These are phyloP conservation scores for Lotmaria passim DNA, from an alignment of 208 protist genomes.

Conservation along the genomic window DNA sequence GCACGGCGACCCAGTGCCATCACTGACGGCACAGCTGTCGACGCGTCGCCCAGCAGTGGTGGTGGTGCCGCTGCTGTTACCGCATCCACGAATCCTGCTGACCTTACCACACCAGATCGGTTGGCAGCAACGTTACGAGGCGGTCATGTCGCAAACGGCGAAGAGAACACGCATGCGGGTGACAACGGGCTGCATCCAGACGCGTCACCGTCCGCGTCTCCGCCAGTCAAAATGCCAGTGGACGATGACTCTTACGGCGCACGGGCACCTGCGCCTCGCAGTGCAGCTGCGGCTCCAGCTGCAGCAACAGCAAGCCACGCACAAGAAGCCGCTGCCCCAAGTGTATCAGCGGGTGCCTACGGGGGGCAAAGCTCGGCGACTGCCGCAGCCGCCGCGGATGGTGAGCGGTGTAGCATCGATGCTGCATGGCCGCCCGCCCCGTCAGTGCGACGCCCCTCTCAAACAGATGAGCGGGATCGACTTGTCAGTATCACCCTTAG, in stretches of 20 bases:
- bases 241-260: not conserved
- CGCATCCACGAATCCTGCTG: not conserved
- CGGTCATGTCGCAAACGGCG: not conserved
- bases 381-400: not conserved
- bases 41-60: not conserved
- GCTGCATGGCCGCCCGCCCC: slow-evolving; percentile 13
- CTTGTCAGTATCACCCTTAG: slow-evolving; percentile 33
- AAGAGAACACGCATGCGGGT: not conserved
- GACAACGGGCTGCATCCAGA: not conserved
- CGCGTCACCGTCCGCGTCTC: slow-evolving; percentile 25
- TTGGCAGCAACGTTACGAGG: not conserved
- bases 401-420: slow-evolving; percentile 14
- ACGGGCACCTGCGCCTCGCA: not conserved
- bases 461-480: slow-evolving; percentile 20
- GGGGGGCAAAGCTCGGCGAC: not conserved
- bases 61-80: not conserved
- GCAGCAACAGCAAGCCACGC: not conserved
- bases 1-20: slow-evolving; percentile 27
- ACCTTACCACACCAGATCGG: slow-evolving; percentile 25
- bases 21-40: slow-evolving; percentile 6
- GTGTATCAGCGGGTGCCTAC: not conserved
- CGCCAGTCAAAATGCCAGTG: slow-evolving; percentile 16
- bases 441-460: slow-evolving; percentile 17
- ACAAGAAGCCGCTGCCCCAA: not conserved
- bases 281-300: not conserved